phyloP scores from a whole-genome alignment of 192 early-diverging fungal species.

The Backusella westeae region DNA sequence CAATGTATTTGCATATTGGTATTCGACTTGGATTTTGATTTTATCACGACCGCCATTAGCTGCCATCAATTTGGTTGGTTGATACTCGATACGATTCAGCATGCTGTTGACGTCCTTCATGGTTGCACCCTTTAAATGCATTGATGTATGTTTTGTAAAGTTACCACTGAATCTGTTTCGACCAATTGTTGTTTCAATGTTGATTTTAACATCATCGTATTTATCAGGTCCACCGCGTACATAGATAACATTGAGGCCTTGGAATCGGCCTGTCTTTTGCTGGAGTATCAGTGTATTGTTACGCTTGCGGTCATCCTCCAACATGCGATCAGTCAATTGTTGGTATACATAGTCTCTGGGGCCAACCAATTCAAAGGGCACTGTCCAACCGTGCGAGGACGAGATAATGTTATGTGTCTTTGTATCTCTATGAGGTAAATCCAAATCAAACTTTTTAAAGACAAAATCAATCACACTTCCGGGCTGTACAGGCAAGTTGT shows the following conservation, averaged over 20 bases:
- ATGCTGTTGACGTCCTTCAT: conserved; percentile 32
- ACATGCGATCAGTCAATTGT: conserved; percentile 8
- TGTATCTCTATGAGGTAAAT: conserved; percentile 37
- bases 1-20: neutral
- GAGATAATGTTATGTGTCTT: conserved; percentile 20
- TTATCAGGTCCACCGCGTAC: conserved; percentile 40
- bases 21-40: neutral
- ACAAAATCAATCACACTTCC: conserved; percentile 47
- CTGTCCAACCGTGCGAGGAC: neutral
- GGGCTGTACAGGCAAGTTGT: conserved; percentile 41
- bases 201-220: conserved; percentile 15
- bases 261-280: conserved; percentile 41
- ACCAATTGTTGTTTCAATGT: conserved; percentile 16
- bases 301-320: neutral
- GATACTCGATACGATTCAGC: conserved; percentile 30
- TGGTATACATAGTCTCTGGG: conserved; percentile 30
- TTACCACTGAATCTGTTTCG: neutral
- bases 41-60: conserved; percentile 23
- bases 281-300: conserved; percentile 7
- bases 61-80: conserved; percentile 13
- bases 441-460: conserved; percentile 48
- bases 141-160: conserved; percentile 14
- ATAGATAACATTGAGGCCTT: conserved; percentile 49
- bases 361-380: conserved; percentile 24
- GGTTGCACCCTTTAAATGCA: conserved; percentile 16